These are phyloP conservation scores for Cladosporium sp. DNA, from an alignment of 2,329 filamentous ascomycete species.

Conservation along the genomic window DNA sequence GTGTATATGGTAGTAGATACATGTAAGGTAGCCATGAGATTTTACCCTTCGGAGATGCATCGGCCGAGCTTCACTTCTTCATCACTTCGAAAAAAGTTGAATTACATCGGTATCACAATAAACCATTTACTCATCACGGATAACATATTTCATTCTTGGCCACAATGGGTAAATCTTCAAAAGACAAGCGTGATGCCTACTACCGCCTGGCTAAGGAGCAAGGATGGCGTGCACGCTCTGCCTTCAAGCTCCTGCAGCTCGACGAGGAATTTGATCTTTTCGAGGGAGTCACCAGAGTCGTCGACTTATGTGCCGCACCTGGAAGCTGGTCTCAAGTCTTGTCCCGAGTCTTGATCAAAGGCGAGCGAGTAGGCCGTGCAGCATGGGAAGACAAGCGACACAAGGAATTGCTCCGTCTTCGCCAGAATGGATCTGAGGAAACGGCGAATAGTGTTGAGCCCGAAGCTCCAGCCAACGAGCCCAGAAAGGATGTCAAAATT, in stretches of 20 bases:
- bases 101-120: background rate
- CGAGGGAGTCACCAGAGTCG: conserved; percentile 81
- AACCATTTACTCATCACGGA: background rate
- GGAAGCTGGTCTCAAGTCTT: conserved; percentile 98
- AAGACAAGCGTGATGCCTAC: conserved; percentile 97
- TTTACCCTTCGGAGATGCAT: too few species aligned
- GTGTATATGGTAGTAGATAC: too few species aligned
- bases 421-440: conserved; percentile 9
- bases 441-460: background rate
- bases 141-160: background rate
- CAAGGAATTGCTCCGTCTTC: conserved; percentile 32
- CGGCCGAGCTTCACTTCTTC: too few species aligned
- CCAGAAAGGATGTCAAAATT: conserved; percentile 68
- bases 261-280: conserved; percentile 97
- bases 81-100: conserved; percentile 1
- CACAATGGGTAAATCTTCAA: conserved; percentile 71
- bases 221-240: conserved; percentile 93
- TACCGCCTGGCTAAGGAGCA: conserved; percentile 98
- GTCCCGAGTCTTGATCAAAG: conserved; percentile 87
- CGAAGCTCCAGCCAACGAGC: conserved; percentile 4
- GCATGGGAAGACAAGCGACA: conserved; percentile 85
- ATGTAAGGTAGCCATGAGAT: too few species aligned
- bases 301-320: conserved; percentile 92
- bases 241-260: conserved; percentile 94
- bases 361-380: conserved; percentile 79